phyloP scores from a whole-genome alignment of 352 stramenopile species.

The Globisporangium heterothallicum region DNA sequence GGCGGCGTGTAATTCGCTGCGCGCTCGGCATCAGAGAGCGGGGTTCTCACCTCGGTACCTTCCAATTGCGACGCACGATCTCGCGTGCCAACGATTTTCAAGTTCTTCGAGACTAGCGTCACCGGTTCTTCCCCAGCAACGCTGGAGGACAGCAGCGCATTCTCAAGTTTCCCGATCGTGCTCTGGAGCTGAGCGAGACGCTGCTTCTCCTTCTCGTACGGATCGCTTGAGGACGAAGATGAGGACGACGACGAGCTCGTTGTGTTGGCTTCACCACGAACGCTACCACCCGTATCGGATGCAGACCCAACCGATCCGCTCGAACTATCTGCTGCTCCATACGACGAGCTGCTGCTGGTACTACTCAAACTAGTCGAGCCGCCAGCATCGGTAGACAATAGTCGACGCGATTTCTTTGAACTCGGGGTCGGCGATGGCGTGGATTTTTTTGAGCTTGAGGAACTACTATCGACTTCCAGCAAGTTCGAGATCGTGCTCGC shows the following conservation, averaged over 20 bases:
- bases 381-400: not conserved
- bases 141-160: conserved; percentile 29
- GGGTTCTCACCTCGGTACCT: conserved; percentile 24
- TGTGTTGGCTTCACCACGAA: conserved; percentile 2
- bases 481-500: conserved; percentile 61
- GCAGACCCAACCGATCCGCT: not conserved
- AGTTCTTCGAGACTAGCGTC: conserved; percentile 60
- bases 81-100: conserved; percentile 41
- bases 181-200: conserved; percentile 30
- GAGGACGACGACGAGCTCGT: not conserved
- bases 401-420: conserved; percentile 1
- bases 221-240: too few relatives aligned
- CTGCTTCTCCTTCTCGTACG: conserved; percentile 25
- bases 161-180: conserved; percentile 51
- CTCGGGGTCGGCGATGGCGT: conserved; percentile 3
- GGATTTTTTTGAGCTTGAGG: not conserved
- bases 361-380: too few relatives aligned
- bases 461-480: conserved; percentile 26
- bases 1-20: conserved; percentile 47
- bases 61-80: conserved; percentile 44
- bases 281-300: not conserved
- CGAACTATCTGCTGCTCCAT: not conserved
- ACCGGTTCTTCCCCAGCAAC: conserved; percentile 43
- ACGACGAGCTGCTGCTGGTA: not conserved
- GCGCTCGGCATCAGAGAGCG: conserved; percentile 33